phyloP scores from a whole-genome alignment of 164 flowering plant species.

The Vitis cinerea region DNA sequence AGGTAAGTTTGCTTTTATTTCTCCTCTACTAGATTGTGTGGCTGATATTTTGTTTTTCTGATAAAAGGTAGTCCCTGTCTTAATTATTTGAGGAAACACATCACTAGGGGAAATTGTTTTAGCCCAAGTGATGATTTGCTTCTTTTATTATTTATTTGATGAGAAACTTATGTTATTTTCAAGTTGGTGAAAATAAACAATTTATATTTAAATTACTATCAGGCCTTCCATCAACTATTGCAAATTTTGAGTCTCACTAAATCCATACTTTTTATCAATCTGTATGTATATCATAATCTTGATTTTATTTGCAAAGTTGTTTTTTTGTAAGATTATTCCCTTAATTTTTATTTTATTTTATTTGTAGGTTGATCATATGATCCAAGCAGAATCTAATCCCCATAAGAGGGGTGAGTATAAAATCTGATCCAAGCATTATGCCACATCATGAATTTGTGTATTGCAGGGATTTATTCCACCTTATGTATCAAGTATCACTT shows the following conservation, averaged over 20 bases:
- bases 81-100: too few species aligned
- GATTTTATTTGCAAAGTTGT: not conserved
- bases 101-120: too few species aligned
- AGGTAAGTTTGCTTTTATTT: too few species aligned
- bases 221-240: slow-evolving; percentile 76
- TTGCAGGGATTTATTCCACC: too few species aligned
- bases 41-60: too few species aligned
- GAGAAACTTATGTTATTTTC: slow-evolving; percentile 14
- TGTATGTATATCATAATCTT: slow-evolving; percentile 41
- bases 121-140: too few species aligned
- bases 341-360: not conserved
- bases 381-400: slow-evolving; percentile 94
- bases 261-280: slow-evolving; percentile 97
- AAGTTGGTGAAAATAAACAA: slow-evolving; percentile 95
- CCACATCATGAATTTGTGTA: too few species aligned
- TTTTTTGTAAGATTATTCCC: not conserved
- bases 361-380: slow-evolving; percentile 88
- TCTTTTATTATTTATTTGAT: not conserved
- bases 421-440: too few species aligned
- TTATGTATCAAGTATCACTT: too few species aligned
- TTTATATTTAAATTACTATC: slow-evolving; percentile 95
- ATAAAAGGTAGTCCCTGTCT: too few species aligned
- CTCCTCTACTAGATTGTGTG: too few species aligned
- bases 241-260: slow-evolving; percentile 94
- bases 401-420: slow-evolving; percentile 84